Evolutionary conservation across 345 rosid genomes (phyloP), one percentile per base, ranked within the genome.

Genomic region (Ricinus communis): DNA sequence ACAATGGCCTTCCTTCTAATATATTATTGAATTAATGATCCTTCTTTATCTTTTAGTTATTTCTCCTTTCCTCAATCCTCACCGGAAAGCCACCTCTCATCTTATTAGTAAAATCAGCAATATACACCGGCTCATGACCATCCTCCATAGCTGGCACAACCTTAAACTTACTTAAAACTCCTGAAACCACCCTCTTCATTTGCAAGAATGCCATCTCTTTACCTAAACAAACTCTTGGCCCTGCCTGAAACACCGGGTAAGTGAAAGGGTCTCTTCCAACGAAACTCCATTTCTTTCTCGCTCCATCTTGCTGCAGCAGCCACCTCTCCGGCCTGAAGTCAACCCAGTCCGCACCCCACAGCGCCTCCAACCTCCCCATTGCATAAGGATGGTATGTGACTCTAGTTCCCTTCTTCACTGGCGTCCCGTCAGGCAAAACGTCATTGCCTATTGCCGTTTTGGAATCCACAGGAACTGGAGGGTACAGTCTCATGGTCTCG

Each of bases 51-150:
- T 18, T 8, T 38, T 19, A 13, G 24, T 19, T 8, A 28, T 15
- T n/a, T n/a, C n/a, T 18, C 71, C 91, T 86, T 56, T 77, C 79
- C 36, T 80, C 74, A 31, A 92, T 71, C 50, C 53, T 82, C 21
- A 72, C 88, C 0, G 84, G 85, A 63, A 90, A 85, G 7, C 97
- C 91, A 33, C 82, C 90, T 69, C 80, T 76, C 80, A 90, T 90
- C 50, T 88, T 86, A 14, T 86, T 62, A 0, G 93, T 90, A 41
- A 88, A 30, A 47, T 70, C 59, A 16, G 80, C 52, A 0, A 85
- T 16, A 58, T 76, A 74, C 62, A 54, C 84, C 10, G 96, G 96
- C 50, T 84, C 52, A 19, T 24, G 4, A 12, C 82, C 77, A 16
- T 78, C 79, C 36, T 62, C 77, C 49, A 47, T 62, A 24, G 79